Conservation (phyloP, 768 basidiomycete species). For the Lentinula boryana region DNA sequence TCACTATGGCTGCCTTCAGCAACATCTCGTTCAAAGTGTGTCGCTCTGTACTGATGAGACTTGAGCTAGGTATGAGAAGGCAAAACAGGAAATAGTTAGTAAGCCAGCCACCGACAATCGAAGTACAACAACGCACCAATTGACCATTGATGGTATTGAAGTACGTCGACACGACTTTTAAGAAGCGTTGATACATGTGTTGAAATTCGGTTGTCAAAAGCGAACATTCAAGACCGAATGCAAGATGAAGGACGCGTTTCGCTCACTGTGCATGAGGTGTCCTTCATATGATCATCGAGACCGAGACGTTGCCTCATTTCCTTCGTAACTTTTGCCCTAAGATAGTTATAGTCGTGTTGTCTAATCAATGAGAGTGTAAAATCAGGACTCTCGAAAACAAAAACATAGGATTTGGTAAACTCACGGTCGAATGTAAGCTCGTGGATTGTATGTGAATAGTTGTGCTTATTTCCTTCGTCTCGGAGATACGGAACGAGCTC, state of each 20-base stretch:
- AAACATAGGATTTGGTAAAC: background rate
- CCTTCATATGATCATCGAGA: conserved; percentile 75
- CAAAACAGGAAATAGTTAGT: background rate
- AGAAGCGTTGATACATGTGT: conserved; percentile 98
- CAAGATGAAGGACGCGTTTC: background rate
- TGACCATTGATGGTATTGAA: conserved; percentile 78
- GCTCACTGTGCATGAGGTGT: conserved; percentile 49
- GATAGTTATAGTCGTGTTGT: conserved; percentile 73
- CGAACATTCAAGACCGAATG: background rate
- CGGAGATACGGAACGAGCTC: conserved; percentile 93
- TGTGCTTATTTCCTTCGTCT: conserved; percentile 82
- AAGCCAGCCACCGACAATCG: background rate
- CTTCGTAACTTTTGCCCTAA: conserved; percentile 53
- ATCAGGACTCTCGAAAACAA: too few relatives aligned
- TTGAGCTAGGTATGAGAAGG: conserved; percentile 48
- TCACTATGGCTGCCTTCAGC: conserved; percentile 53
- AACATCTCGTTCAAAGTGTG: conserved; percentile 93
- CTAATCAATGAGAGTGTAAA: conserved; percentile 17
- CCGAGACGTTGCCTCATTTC: conserved; percentile 70
- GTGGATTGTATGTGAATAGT: conserved; percentile 89
- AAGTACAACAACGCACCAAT: conserved; percentile 33
- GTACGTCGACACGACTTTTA: conserved; percentile 96
- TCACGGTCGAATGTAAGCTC: conserved; percentile 67
- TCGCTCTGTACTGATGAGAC: conserved; percentile 93
- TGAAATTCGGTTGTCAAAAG: conserved; percentile 66